Evolutionary conservation across 805 yeast genomes (phyloP), one percentile per base, ranked within the genome.

Genomic region (Alloascoidea africana): DNA sequence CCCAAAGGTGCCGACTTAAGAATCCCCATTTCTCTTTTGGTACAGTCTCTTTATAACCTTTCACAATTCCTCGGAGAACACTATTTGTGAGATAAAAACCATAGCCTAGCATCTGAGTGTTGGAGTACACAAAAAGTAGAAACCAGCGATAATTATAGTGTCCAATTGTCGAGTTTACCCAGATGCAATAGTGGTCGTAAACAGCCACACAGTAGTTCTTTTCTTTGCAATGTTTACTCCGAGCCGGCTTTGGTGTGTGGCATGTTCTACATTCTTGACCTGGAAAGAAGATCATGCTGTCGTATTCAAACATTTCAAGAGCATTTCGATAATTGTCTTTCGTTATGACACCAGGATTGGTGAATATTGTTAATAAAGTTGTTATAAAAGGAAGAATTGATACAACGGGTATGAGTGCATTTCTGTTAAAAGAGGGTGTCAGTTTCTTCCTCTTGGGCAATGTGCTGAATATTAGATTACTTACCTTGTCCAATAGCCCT

Each of bases 91-190:
- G 42, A 8, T 55, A 18, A n/a, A 58, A 50, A 0, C 70, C 79
- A 51, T 72, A 70, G 2, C 53, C 42, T 36, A 72, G 49, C 5
- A 68, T 56, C 4, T 59, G 36, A 11, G 57, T 39, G 46, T 82
- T 78, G 34, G 68, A 54, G 0, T 67, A 34, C 35, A 83, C 51
- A 44, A 75, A 82, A 3, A 56, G 44, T 38, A 75, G 45, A 48
- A 83, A 83, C 64, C 70, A 77, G 32, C 63, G 53, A 52, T 67
- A 74, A 50, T 83, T 83, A 35, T 68, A 63, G 43, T 62, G 59
- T 3, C 81, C 81, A 16, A 74, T 60, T 47, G 80, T 73, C 45
- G 70, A 73, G 53, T 73, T 73, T 41, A 73, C 54, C 76, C 78
- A 74, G 13, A 73, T 49, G 48, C 81, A 74, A 52, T 74, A 80